Conservation (phyloP, 345 rosid genomes). For the Eucalyptus pumila region DNA sequence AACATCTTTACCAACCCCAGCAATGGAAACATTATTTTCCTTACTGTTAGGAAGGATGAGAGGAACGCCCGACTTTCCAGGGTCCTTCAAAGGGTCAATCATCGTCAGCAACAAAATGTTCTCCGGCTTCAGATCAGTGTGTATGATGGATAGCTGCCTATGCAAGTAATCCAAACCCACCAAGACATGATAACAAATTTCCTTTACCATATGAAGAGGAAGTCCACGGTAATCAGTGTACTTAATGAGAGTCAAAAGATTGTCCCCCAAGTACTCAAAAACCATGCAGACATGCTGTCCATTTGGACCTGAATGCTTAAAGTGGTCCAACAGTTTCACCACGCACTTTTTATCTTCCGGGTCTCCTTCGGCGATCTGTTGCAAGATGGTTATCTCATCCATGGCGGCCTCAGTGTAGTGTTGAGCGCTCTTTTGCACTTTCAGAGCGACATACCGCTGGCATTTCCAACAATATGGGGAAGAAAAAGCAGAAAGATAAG, state of each 20-base stretch:
- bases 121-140: constrained; percentile 66
- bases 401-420: constrained; percentile 72
- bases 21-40: constrained; percentile 19
- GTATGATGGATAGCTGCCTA: constrained; percentile 62
- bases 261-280: constrained; percentile 68
- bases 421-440: constrained; percentile 69
- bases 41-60: constrained; percentile 27
- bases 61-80: constrained; percentile 29
- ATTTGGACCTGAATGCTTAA: constrained; percentile 70
- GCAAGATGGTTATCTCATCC: constrained; percentile 71
- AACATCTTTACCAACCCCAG: constrained; percentile 2
- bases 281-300: constrained; percentile 81
- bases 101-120: constrained; percentile 47
- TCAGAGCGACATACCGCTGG: constrained; percentile 55
- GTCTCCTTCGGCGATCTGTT: constrained; percentile 60
- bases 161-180: constrained; percentile 67
- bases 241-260: constrained; percentile 60
- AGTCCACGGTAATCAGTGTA: constrained; percentile 43
- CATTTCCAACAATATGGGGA: background rate
- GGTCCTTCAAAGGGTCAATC: constrained; percentile 53
- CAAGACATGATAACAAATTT: constrained; percentile 41
- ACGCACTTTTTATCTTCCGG: constrained; percentile 51
- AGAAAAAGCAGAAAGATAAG: background rate
- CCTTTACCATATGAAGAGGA: constrained; percentile 46
- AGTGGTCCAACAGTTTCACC: constrained; percentile 70